Evolutionary conservation across 2,329 filamentous ascomycete species (phyloP).

Genomic region (Teratosphaeria gauchensis): DNA sequence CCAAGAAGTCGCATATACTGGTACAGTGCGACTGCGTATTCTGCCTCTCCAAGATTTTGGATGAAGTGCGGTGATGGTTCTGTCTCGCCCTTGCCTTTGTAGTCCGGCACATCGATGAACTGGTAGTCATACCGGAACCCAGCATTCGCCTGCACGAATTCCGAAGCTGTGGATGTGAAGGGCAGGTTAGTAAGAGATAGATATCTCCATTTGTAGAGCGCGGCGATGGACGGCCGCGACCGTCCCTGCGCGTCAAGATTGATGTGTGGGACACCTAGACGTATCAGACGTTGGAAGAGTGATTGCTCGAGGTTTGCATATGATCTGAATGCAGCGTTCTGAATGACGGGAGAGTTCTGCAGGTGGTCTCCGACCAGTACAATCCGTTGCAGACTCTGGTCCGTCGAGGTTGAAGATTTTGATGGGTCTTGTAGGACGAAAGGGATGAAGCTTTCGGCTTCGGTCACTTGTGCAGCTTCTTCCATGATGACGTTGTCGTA

Average conservation of each 20-base stretch:
- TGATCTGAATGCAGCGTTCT: slow-evolving; percentile 85
- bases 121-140: slow-evolving; percentile 93
- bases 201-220: slow-evolving; percentile 91
- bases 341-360: slow-evolving; percentile 92
- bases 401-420: slow-evolving; percentile 10
- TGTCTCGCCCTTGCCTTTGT: slow-evolving; percentile 78
- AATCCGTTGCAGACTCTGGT: slow-evolving; percentile 68
- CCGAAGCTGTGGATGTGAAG: slow-evolving; percentile 54
- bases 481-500: slow-evolving; percentile 99
- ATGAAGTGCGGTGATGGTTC: slow-evolving; percentile 92
- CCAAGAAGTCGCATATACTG: slow-evolving; percentile 96
- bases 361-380: slow-evolving; percentile 92
- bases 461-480: slow-evolving; percentile 94
- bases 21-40: slow-evolving; percentile 90
- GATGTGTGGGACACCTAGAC: slow-evolving; percentile 84
- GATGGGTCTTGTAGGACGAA: slow-evolving; percentile 69
- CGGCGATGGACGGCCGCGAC: slow-evolving; percentile 74
- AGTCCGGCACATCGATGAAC: slow-evolving; percentile 90
- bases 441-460: slow-evolving; percentile 94
- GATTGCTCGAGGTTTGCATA: slow-evolving; percentile 96
- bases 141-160: slow-evolving; percentile 76
- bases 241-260: slow-evolving; percentile 89
- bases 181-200: slow-evolving; percentile 69
- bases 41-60: slow-evolving; percentile 91
- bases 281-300: slow-evolving; percentile 81